A percentile compares a stretch with the other conserved stretches of the same genome.
phyloP scores from a whole-genome alignment of 345 rosid species.

The Salix caprea region DNA sequence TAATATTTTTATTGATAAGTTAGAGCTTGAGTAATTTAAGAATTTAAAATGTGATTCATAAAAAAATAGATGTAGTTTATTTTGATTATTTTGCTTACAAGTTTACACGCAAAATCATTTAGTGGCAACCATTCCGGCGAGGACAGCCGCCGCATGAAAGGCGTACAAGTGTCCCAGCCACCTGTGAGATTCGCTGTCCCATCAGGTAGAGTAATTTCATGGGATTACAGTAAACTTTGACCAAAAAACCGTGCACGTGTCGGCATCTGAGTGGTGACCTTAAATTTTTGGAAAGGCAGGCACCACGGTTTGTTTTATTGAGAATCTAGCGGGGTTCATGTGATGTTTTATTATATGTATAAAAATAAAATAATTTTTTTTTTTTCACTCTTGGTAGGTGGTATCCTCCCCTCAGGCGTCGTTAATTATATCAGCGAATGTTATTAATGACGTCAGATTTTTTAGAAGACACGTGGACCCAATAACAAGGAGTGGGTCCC shows the following conservation, averaged over 20 bases:
- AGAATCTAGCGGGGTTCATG: constrained; percentile 38
- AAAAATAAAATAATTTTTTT: no score
- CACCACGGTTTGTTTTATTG: constrained; percentile 26
- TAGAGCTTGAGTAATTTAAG: no score
- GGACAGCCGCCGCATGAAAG: neutral
- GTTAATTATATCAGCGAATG: constrained; percentile 8
- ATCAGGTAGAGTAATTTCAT: constrained; percentile 30
- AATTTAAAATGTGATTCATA: no score
- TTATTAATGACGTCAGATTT: constrained; percentile 13
- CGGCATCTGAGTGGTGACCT: neutral
- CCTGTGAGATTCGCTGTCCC: constrained; percentile 28
- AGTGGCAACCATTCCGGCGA: constrained; percentile 20
- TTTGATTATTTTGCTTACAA: no score
- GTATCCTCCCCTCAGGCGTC: neutral
- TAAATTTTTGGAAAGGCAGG: neutral
- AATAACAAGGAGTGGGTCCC: constrained; percentile 29
- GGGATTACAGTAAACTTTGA: constrained; percentile 33
- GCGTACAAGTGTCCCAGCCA: constrained; percentile 31
- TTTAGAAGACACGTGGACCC: constrained; percentile 34
- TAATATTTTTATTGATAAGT: no score
- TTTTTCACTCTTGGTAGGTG: no score
- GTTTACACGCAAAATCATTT: no score
- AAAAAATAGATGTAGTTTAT: no score
- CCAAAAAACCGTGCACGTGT: constrained; percentile 19
- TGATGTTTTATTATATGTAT: constrained; percentile 6